Evolutionary conservation across 129 eudicot species (phyloP), one percentile per base, ranked within the genome.

Genomic region (Solidago caesia): DNA sequence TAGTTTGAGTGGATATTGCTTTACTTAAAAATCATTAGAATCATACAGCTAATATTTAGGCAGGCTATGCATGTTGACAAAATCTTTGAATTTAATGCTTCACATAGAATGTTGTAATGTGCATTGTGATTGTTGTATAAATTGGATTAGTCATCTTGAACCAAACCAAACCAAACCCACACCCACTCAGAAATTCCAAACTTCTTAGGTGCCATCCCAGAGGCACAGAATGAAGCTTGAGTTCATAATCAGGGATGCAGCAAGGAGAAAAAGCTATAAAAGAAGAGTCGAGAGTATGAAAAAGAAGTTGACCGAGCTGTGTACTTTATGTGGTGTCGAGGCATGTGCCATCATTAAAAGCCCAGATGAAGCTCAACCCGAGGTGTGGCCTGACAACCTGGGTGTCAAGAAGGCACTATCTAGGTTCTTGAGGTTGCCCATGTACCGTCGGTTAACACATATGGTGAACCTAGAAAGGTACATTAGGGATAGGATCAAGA

Each of bases 241-340:
- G 48, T 80, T 67, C 84, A 75, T 74, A 59, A 16, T 56, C 25
- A 75, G 73, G 15, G 84, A 80, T 52, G 59, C 80, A 0, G 65
- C 80, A 75, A 75, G 84, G 72, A 80, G 69, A 80, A 72, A 80
- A n/a, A 75, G 77, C 33, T 75, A 58, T 80, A 80, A 69, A 76
- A 80, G 75, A 80, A 80, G 84, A 65, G 75, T 68, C 76, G 69
- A 75, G 77, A 72, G 84, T 44, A 51, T 80, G 72, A 80, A 75
- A 80, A 80, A 80, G 84, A 80, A 74, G 76, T 76, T 75, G 72
- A 62, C 70, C 68, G 84, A 80, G 80, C 62, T 80, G 29, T 68
- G 84, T 75, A 75, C 80, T 39, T 65, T 81, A 71, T 69, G 80
- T 41, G 85, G 78, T 41, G 65, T 64, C 2, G 81, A 76, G 15